Percentiles rank a stretch among this genome's conserved stretches.
Evolutionary conservation across 2,329 filamentous ascomycete genomes (phyloP).

Genomic region (Penicillium sp.): DNA sequence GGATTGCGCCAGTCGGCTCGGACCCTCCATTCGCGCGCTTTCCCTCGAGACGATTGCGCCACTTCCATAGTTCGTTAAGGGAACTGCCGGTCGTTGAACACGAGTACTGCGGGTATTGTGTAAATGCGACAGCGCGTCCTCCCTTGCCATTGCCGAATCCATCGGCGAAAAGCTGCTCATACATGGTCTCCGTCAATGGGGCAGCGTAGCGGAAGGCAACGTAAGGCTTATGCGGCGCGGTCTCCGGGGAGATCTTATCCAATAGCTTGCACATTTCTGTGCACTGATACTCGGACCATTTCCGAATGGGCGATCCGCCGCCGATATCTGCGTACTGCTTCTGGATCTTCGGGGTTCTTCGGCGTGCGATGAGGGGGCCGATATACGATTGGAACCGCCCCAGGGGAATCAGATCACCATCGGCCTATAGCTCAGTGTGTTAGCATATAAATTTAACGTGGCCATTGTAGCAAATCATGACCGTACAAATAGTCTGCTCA

Average conservation of each 20-base stretch:
- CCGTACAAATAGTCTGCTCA: constrained; percentile 86
- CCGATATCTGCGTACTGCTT: constrained; percentile 95
- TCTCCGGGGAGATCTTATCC: constrained; percentile 85
- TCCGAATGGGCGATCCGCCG: constrained; percentile 94
- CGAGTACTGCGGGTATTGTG: constrained; percentile 97
- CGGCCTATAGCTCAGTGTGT: constrained; percentile 58
- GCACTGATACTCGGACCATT: constrained; percentile 95
- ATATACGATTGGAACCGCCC: constrained; percentile 88
- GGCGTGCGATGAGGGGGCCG: constrained; percentile 78
- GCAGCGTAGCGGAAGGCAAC: constrained; percentile 95
- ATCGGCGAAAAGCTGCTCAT: constrained; percentile 75
- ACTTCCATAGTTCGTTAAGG: constrained; percentile 97
- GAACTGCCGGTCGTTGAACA: constrained; percentile 97
- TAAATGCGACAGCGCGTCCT: constrained; percentile 94
- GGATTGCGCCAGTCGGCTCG: constrained; percentile 67
- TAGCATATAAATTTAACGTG: background rate
- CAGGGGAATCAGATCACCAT: constrained; percentile 92
- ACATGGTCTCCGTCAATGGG: constrained; percentile 92
- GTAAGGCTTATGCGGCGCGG: constrained; percentile 94
- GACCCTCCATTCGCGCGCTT: constrained; percentile 57
- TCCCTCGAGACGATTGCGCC: constrained; percentile 80
- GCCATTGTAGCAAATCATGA: background rate
- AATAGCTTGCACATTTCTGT: constrained; percentile 96
- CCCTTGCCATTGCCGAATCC: constrained; percentile 87
- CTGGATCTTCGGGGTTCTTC: constrained; percentile 92